Evolutionary conservation across 129 eudicot species (phyloP).

Genomic region (Saposhnikovia divaricata): DNA sequence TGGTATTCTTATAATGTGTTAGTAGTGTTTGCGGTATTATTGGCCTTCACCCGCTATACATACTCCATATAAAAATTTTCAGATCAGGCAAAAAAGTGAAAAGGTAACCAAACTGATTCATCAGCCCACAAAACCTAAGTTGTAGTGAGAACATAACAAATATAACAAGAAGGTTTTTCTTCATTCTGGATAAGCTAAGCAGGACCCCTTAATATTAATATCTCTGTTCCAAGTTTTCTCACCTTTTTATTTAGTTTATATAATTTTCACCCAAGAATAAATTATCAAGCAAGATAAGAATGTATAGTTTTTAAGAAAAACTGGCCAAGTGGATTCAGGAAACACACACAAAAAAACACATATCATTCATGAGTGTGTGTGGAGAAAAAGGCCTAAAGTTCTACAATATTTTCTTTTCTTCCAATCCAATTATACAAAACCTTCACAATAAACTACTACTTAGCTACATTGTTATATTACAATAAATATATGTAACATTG

Average conservation of each 20-base stretch:
- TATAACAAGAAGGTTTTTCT: not conserved
- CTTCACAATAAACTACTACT: not conserved
- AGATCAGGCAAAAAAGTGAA: not conserved
- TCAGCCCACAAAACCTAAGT: not conserved
- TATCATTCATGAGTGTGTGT: constrained; percentile 10
- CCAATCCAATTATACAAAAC: not conserved
- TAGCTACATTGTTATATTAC: not conserved
- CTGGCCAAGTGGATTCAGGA: constrained; percentile 2
- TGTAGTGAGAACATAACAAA: not conserved
- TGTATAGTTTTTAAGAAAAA: constrained; percentile 7
- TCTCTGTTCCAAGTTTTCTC: not conserved
- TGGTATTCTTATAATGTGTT: too few relatives aligned
- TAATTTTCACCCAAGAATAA: not conserved
- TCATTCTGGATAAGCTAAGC: constrained; percentile 10
- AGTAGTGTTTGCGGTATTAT: too few relatives aligned
- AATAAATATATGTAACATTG: not conserved
- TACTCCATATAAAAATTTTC: not conserved
- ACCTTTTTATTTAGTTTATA: not conserved
- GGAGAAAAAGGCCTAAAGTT: not conserved
- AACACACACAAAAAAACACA: not conserved
- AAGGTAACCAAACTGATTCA: not conserved
- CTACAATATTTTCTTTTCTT: not conserved
- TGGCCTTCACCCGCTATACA: too few relatives aligned
- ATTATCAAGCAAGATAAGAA: constrained; percentile 11
- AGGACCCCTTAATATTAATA: not conserved